A percentile compares a stretch with the other conserved stretches of the same genome.
phyloP scores from a whole-genome alignment of 495 filamentous ascomycete genomes.

The Neurospora sp. region DNA sequence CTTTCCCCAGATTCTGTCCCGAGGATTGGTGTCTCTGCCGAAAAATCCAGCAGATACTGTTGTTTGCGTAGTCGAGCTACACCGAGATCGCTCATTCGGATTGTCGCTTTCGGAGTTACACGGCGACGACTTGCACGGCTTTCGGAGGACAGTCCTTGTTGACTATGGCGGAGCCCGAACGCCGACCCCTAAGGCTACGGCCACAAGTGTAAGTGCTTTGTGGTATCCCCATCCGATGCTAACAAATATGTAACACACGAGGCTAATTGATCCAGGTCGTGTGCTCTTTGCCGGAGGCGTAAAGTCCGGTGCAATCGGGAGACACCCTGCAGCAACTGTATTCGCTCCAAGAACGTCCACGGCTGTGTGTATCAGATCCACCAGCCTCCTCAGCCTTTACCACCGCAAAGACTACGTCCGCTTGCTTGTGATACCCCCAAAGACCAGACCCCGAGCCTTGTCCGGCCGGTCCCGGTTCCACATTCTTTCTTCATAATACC shows the following conservation, averaged over 20 bases:
- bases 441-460: neutral
- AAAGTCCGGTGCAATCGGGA: slow-evolving; percentile 29
- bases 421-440: slow-evolving; percentile 4
- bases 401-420: neutral
- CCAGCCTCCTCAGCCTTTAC: neutral
- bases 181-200: neutral
- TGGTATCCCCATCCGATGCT: neutral
- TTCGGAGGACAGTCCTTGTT: neutral
- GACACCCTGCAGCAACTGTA: slow-evolving; percentile 36
- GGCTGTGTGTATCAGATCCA: slow-evolving; percentile 30
- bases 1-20: neutral
- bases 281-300: slow-evolving; percentile 23
- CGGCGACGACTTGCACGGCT: neutral
- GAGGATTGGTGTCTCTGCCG: neutral
- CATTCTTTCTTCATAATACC: neutral
- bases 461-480: neutral
- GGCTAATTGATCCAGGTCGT: slow-evolving; percentile 9
- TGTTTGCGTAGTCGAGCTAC: neutral
- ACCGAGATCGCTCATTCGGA: neutral
- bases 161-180: neutral
- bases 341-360: slow-evolving; percentile 28
- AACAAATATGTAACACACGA: neutral
- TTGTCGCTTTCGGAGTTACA: neutral
- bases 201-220: neutral
- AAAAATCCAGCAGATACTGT: neutral